Base-by-base conservation (phyloP, 2,329 filamentous ascomycete genomes). In the Helminthosporium solani region DNA sequence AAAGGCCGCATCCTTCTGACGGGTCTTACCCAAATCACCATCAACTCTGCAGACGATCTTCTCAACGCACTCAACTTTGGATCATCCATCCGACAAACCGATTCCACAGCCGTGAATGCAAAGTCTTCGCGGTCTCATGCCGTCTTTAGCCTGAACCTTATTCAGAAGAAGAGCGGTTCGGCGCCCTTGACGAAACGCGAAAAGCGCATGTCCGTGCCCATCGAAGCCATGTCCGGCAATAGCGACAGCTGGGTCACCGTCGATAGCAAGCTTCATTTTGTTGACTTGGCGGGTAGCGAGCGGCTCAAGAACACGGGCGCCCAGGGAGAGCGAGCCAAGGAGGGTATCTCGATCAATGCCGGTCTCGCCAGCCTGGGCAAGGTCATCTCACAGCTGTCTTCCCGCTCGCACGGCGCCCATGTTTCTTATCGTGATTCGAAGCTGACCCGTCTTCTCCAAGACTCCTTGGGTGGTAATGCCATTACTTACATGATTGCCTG, bases 401-500 rank as follows among this genome's bases (percentile, higher is more conserved):
- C 91, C 15, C 87, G 91, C 49, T 85, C 90, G 56, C 76, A 87
- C 35, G 90, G 90, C 38, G 86, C 90, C 3, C 90, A 97, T 71
- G 91, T 99, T 46, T 99, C 94, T 2, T 99, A 99, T 69, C 89
- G 94, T 54, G 94, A 99, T 73, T 97, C 94, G n/a, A 91, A 90
- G 68, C 83, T 99, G 58, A 99, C 94, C 9, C 86, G 94, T 49
- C 78, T 99, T 19, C 81, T 99, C 15, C 94, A 99, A 75, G 94
- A 99, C 71, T 99, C 94, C 0, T 79, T 99, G 4, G 94, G 94
- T 46, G 94, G 94, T 3, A 97, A 95, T 67, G 94, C 94, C 28
- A 95, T 96, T 66, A 99, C 94, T 0, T 99, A 97, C 74, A 97
- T 99, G 94, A 94, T 99, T 73, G 94, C 94, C 7, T 99, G 94